Conservation (phyloP, 352 stramenopile genomes). For the Globisporangium camurandrum region DNA sequence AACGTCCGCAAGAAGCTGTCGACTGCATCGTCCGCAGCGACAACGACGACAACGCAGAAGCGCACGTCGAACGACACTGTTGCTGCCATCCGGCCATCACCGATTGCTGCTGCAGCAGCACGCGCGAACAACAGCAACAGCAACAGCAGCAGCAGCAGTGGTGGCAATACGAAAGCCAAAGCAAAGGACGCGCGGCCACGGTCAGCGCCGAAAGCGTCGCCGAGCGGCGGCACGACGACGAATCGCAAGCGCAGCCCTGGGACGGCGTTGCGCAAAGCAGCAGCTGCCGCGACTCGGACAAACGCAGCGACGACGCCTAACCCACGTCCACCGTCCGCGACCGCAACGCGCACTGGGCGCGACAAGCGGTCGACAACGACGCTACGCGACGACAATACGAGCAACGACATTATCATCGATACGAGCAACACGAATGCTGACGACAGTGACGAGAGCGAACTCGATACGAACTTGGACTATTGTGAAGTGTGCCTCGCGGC, state of each 20-base stretch:
- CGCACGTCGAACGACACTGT: not conserved
- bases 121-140: too few relatives aligned
- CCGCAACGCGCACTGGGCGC: not conserved
- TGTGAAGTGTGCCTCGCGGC: slow-evolving; percentile 75
- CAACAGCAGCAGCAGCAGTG: not conserved
- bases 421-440: slow-evolving; percentile 43
- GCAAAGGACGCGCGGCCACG: slow-evolving; percentile 2
- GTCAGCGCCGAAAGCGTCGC: slow-evolving; percentile 4
- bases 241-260: slow-evolving; percentile 2
- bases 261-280: not conserved
- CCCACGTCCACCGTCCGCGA: not conserved
- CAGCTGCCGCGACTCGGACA: slow-evolving; percentile 4
- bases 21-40: not conserved
- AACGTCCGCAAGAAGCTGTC: too few relatives aligned
- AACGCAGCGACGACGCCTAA: slow-evolving; percentile 5
- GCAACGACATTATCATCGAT: slow-evolving; percentile 13
- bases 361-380: not conserved
- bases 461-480: slow-evolving; percentile 79
- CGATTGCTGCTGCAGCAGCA: too few relatives aligned
- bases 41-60: not conserved
- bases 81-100: too few relatives aligned
- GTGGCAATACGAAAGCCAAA: slow-evolving; percentile 13
- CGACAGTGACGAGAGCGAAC: slow-evolving; percentile 38
- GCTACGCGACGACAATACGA: slow-evolving; percentile 12
- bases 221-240: too few relatives aligned